Evolutionary conservation across 306 rosid species (phyloP).

Genomic region (Rubus parviflorus): DNA sequence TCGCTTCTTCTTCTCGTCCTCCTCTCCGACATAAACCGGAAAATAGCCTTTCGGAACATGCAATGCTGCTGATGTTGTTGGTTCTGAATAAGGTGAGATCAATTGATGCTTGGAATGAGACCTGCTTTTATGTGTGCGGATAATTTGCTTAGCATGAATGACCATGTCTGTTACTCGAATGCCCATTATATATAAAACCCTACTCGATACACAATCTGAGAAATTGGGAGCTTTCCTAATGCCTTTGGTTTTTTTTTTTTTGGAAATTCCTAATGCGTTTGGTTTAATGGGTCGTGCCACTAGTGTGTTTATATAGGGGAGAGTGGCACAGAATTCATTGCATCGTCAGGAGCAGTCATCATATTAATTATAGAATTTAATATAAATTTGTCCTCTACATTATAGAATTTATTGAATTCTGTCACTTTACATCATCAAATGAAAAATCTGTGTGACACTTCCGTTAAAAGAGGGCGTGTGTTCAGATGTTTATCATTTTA

Average conservation of each 20-base stretch:
- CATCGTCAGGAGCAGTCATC: too few relatives aligned
- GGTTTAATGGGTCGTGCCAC: neutral
- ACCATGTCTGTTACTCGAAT: constrained; percentile 13
- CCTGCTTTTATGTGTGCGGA: constrained; percentile 12
- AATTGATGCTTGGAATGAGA: neutral
- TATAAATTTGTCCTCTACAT: neutral
- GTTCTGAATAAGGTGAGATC: neutral
- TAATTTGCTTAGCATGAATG: constrained; percentile 27
- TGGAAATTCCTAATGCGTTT: neutral
- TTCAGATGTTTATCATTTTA: neutral
- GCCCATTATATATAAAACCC: neutral
- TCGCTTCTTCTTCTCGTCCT: constrained; percentile 37
- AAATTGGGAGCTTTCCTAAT: neutral
- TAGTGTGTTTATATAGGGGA: neutral
- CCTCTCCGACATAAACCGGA: constrained; percentile 47
- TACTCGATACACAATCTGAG: neutral
- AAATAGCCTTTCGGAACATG: constrained; percentile 44
- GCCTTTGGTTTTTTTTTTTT: neutral
- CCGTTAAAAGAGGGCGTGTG: neutral
- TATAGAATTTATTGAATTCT: neutral
- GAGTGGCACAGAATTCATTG: neutral
- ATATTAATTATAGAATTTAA: too few relatives aligned
- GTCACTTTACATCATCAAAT: neutral
- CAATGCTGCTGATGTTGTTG: neutral
- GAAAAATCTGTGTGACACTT: neutral